These are phyloP conservation scores for Sergeia podlipaevii DNA, from an alignment of 208 protist genomes.

Conservation along the genomic window DNA sequence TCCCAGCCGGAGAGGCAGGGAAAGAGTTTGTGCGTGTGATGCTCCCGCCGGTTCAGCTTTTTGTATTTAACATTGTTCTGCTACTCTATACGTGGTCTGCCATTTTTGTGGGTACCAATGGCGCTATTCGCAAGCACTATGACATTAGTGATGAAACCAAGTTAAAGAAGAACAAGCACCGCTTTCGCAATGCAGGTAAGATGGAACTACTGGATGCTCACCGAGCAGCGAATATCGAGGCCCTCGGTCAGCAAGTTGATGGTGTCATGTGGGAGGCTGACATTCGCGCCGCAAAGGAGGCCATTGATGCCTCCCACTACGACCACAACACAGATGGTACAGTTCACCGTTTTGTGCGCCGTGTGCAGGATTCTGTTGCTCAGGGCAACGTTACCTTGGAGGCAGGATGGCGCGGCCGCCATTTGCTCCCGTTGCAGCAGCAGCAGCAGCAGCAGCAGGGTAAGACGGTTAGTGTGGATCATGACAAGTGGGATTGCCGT, in stretches of 20 bases:
- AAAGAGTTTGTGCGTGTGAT: constrained; percentile 13
- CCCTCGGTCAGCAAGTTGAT: constrained; percentile 62
- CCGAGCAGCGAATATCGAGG: constrained; percentile 61
- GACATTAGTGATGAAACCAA: constrained; percentile 77
- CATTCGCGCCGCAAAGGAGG: constrained; percentile 73
- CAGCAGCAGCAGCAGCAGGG: background rate
- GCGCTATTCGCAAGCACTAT: constrained; percentile 69
- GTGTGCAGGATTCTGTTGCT: constrained; percentile 52
- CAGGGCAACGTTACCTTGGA: constrained; percentile 18
- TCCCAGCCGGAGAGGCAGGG: too few relatives aligned
- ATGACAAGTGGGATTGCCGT: constrained; percentile 67
- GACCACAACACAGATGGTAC: constrained; percentile 42
- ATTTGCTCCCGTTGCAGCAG: background rate
- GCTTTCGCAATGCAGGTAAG: constrained; percentile 50
- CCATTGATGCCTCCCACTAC: constrained; percentile 74
- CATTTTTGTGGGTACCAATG: constrained; percentile 50
- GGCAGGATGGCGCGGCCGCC: background rate
- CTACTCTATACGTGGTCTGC: constrained; percentile 52
- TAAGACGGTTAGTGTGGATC: constrained; percentile 8
- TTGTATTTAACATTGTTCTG: constrained; percentile 31
- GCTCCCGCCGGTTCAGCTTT: constrained; percentile 30
- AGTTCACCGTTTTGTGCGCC: constrained; percentile 56
- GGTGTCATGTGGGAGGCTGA: constrained; percentile 74
- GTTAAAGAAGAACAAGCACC: constrained; percentile 49
- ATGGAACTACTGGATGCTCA: constrained; percentile 59